Evolutionary conservation across 2,329 filamentous ascomycete genomes (phyloP).

Genomic region (Ceratocystis cubensis): DNA sequence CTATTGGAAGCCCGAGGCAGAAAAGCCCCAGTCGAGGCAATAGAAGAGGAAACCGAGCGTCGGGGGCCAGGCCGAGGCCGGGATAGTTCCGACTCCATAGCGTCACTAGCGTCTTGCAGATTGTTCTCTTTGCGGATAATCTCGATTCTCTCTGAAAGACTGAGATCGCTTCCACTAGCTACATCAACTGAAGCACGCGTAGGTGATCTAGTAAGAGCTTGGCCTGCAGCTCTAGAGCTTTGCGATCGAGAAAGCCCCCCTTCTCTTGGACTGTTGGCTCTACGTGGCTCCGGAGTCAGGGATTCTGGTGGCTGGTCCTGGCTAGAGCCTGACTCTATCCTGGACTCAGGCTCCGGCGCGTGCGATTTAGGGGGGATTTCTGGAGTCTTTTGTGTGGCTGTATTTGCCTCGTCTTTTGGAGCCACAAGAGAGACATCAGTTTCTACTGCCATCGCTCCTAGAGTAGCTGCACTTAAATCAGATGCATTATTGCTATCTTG

Average conservation of each 20-base stretch:
- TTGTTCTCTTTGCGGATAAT: constrained; percentile 29
- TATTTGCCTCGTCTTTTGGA: neutral
- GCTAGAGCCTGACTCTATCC: neutral
- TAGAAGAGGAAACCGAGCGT: constrained; percentile 6
- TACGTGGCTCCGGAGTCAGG: constrained; percentile 9
- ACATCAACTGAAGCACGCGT: constrained; percentile 1
- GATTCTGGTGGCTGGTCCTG: neutral
- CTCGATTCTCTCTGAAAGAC: constrained; percentile 19
- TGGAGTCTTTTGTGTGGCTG: neutral
- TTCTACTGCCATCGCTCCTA: neutral
- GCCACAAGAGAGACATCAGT: neutral
- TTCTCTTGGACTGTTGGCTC: constrained; percentile 17
- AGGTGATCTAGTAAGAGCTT: constrained; percentile 7
- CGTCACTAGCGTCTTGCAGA: constrained; percentile 28
- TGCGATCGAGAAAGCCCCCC: constrained; percentile 4
- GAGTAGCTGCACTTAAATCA: neutral
- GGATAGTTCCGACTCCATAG: constrained; percentile 40
- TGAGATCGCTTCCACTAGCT: constrained; percentile 12
- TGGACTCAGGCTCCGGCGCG: neutral
- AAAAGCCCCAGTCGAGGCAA: constrained; percentile 9
- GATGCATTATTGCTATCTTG: neutral
- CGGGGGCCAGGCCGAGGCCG: constrained; percentile 7
- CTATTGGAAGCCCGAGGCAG: neutral
- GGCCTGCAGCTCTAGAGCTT: constrained; percentile 10
- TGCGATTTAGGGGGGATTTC: constrained; percentile 11